These are phyloP conservation scores for Trichoderma pleuroti DNA, from an alignment of 2,329 filamentous ascomycete genomes.

Conservation along the genomic window DNA sequence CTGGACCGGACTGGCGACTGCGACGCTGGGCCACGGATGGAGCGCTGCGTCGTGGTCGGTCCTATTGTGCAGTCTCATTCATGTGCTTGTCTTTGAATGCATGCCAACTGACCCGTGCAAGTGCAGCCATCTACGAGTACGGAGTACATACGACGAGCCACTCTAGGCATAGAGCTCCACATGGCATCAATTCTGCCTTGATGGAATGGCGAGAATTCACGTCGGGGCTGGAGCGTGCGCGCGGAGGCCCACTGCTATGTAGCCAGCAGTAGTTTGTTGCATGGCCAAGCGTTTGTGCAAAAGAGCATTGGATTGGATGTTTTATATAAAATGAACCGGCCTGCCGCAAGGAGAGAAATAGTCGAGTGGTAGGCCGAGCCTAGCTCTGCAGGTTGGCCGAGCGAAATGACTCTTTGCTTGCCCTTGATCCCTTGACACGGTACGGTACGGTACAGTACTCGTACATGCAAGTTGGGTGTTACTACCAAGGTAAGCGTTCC, in stretches of 20 bases:
- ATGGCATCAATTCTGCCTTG: not conserved
- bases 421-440: not conserved
- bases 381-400: not conserved
- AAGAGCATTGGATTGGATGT: not conserved
- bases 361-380: not conserved
- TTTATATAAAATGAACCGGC: not conserved
- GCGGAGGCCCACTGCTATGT: not conserved
- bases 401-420: not conserved
- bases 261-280: not conserved
- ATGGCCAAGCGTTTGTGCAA: not conserved
- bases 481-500: too few species aligned
- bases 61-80: not conserved
- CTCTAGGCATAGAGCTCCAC: not conserved
- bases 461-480: not conserved
- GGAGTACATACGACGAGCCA: not conserved
- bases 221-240: not conserved
- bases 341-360: constrained; percentile 5
- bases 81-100: not conserved
- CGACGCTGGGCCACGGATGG: not conserved
- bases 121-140: not conserved
- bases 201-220: not conserved
- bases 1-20: constrained; percentile 2
- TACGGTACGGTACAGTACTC: not conserved
- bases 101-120: not conserved
- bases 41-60: not conserved